Evolutionary conservation across 176 grass and related monocot species (phyloP), one percentile per base, ranked within the genome.

Genomic region (Oryza punctata): DNA sequence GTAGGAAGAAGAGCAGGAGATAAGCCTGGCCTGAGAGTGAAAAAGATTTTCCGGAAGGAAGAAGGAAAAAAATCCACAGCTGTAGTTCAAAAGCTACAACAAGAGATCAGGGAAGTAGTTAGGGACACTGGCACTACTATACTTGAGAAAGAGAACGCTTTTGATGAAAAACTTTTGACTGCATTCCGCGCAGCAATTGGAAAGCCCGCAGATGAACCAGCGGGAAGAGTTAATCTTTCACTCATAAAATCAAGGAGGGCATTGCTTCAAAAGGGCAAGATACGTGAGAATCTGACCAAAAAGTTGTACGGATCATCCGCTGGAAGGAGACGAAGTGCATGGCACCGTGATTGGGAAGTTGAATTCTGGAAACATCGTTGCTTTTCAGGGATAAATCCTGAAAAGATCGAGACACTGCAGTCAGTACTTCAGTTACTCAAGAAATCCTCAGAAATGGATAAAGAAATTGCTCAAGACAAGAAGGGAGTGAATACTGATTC

Each of bases 361-460:
- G 96, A 98, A 69, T 98, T 98, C 70, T 98, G 93, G 96, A 95
- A 91, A 90, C 73, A 93, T 63, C 90, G 87, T 27, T 98, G 96
- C 77, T 84, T 84, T 73, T 85, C 96, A 70, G 94, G 87, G 72
- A 35, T 83, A 78, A 88, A 95, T 59, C 85, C 85, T 80, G 93
- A 95, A 90, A 95, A 98, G 73, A 76, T 95, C 49, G 87, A 98
- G 82, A 93, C 91, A 79, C 69, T 98, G 75, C 96, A 93, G 77
- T 95, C 91, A 74, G 93, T 98, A 85, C 96, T 98, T 87, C 82
- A 93, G 72, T 78, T 95, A 77, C 89, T 98, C 63, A 95, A 88
- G 80, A 92, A 91, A 72, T 84, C 87, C 68, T 90, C 92, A 49
- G 86, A 87, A 49, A 69, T 61, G 32, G 89, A 83, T 71, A 91